Base-by-base conservation (phyloP, 2,329 filamentous ascomycete species). In the Thielaviopsis euricoi region DNA sequence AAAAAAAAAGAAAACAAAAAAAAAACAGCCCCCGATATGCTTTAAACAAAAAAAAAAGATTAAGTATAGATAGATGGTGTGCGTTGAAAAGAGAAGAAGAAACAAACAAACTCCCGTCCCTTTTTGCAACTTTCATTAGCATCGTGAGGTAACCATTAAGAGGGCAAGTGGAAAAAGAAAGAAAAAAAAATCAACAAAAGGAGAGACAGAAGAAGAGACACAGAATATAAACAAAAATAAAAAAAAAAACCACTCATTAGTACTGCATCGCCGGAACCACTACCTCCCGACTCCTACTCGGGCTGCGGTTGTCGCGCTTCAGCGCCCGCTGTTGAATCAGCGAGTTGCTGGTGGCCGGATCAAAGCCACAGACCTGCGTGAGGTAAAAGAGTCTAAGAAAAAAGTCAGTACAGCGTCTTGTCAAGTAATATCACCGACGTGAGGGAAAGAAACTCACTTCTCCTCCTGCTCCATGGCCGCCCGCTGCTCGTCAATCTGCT, bases 401-500 rank as follows among this genome's bases (percentile, higher is more conserved):
- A 26, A 26, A 26, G 7, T 33, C n/a, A n/a, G 12, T 6, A 10
- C 29, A 33, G 29, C 9, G 29, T 29, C 17, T n/a, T n/a, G n/a
- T n/a, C n/a, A n/a, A n/a, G n/a, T n/a, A n/a, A n/a, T n/a, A n/a
- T n/a, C n/a, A n/a, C n/a, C n/a, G n/a, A n/a, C n/a, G n/a, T n/a
- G n/a, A n/a, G n/a, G n/a, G n/a, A 48, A n/a, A 25, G 15, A 50
- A 52, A 78, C 84, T 79, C 72, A 95, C 89, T 87, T 91, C 64
- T 89, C 86, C 64, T 86, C 82, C 55, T 76, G 77, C 51, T 81
- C 79, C 67, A 89, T 78, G 66, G 78, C 76, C 66, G 78, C 76
- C 71, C 83, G 85, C 66, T 89, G 78, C 61, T 80, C 78, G 65
- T 87, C 82, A 69, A 94, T 91, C 62, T 82, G 78, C 63, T 85